Evolutionary conservation across 805 yeast genomes (phyloP).

Genomic region (Metschnikowia gruessii): DNA sequence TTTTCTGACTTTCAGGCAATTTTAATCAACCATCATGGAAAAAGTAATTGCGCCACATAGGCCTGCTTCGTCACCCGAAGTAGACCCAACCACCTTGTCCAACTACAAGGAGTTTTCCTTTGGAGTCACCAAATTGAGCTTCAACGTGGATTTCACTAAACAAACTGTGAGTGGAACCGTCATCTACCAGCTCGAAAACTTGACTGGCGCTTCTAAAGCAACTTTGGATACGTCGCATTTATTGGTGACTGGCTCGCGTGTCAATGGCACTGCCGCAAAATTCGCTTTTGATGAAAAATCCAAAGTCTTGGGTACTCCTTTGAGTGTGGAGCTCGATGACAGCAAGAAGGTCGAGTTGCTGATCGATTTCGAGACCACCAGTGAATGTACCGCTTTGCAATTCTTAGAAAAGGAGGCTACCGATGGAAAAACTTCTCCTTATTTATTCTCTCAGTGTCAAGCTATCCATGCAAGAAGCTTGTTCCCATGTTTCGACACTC

Average conservation of each 20-base stretch:
- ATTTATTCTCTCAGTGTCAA: conserved; percentile 85
- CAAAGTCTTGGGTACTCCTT: conserved; percentile 61
- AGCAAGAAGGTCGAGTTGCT: conserved; percentile 26
- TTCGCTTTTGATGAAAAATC: conserved; percentile 39
- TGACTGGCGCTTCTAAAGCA: conserved; percentile 33
- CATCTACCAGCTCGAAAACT: conserved; percentile 39
- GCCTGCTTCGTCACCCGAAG: conserved; percentile 18
- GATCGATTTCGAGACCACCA: conserved; percentile 67
- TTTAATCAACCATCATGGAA: conserved; percentile 5
- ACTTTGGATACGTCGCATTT: conserved; percentile 69
- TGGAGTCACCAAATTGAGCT: conserved; percentile 48
- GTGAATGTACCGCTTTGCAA: conserved; percentile 78
- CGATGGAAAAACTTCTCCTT: conserved; percentile 65
- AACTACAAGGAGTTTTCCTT: conserved; percentile 58
- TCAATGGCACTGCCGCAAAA: conserved; percentile 37
- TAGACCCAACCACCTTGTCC: conserved; percentile 77
- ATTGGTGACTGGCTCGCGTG: conserved; percentile 40
- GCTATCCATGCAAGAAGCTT: conserved; percentile 87
- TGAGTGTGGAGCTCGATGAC: conserved; percentile 31
- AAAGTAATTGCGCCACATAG: conserved; percentile 14
- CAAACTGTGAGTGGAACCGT: conserved; percentile 57
- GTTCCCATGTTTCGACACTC: conserved; percentile 90
- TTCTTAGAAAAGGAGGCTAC: conserved; percentile 77
- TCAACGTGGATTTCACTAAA: conserved; percentile 54
- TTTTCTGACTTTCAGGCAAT: background rate